Evolutionary conservation across 2,329 filamentous ascomycete genomes (phyloP).

Genomic region (Ophiostoma ulmi): DNA sequence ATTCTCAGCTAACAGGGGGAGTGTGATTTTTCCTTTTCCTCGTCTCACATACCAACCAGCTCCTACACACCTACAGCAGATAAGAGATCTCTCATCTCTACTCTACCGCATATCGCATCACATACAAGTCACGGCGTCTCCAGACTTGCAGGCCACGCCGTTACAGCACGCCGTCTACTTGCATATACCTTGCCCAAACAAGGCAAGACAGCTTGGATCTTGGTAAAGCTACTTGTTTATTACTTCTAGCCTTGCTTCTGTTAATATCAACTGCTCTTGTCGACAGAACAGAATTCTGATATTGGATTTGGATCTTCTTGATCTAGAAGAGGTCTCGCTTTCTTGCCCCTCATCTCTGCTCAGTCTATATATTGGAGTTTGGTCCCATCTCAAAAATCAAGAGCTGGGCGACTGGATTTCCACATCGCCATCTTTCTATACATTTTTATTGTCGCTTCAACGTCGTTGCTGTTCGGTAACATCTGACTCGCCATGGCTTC

Average conservation of each 20-base stretch:
- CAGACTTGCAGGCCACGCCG: slow-evolving; percentile 17
- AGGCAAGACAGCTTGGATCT: neutral
- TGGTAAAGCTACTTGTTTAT: neutral
- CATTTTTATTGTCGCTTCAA: neutral
- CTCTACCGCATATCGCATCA: neutral
- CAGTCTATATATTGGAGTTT: neutral
- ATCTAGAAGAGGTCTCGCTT: neutral
- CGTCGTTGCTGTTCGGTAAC: neutral
- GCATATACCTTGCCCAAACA: neutral
- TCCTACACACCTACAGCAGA: neutral
- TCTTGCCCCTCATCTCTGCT: neutral
- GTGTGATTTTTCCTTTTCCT: neutral
- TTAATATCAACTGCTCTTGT: neutral
- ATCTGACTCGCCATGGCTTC: slow-evolving; percentile 1
- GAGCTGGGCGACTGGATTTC: neutral
- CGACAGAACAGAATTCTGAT: neutral
- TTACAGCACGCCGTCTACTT: slow-evolving; percentile 19
- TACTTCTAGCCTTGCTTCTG: neutral
- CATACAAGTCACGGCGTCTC: slow-evolving; percentile 18
- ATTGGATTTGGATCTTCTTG: neutral
- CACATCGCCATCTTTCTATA: neutral
- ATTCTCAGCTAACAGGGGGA: neutral
- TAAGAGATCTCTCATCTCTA: neutral
- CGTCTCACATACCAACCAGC: neutral
- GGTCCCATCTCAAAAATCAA: neutral